Evolutionary conservation across 1,284 basidiomycete species (phyloP).

Genomic region (Tranzscheliella williamsii): DNA sequence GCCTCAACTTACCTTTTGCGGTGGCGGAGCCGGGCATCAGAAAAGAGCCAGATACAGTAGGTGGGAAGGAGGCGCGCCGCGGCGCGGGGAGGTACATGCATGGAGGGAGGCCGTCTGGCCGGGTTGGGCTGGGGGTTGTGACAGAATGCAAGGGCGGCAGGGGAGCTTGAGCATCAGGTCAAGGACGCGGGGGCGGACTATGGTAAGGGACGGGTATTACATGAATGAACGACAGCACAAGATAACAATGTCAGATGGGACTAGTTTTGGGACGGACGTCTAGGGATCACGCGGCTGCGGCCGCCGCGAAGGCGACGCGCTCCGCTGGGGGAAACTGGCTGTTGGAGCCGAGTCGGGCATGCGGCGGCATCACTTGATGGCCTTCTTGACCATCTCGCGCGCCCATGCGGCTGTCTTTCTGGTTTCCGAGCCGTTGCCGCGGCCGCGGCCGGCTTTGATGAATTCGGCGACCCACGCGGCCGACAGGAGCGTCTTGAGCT

Average conservation of each 20-base stretch:
- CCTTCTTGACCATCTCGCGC: conserved; percentile 63
- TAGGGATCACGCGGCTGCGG: too few relatives aligned
- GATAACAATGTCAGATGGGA: background rate
- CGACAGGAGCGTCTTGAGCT: conserved; percentile 72
- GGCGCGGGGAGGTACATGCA: too few relatives aligned
- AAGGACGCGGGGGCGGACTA: too few relatives aligned
- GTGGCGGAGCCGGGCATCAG: too few relatives aligned
- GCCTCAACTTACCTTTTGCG: too few relatives aligned
- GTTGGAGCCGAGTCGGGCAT: conserved; percentile 13
- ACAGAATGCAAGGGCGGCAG: too few relatives aligned
- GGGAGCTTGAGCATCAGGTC: too few relatives aligned
- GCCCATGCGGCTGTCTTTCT: conserved; percentile 67
- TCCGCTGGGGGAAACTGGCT: conserved; percentile 4
- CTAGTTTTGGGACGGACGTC: too few relatives aligned
- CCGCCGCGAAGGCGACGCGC: background rate
- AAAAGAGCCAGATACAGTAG: too few relatives aligned
- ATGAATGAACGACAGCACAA: conserved; percentile 5
- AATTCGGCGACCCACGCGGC: conserved; percentile 80
- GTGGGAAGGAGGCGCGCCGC: too few relatives aligned
- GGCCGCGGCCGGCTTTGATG: conserved; percentile 68
- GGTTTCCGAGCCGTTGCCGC: conserved; percentile 64
- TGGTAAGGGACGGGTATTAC: conserved; percentile 20
- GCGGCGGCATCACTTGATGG: conserved; percentile 12
- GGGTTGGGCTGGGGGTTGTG: too few relatives aligned
- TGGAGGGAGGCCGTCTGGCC: too few relatives aligned